Base-by-base conservation (phyloP, 805 yeast species). In the Candida stauntonica region DNA sequence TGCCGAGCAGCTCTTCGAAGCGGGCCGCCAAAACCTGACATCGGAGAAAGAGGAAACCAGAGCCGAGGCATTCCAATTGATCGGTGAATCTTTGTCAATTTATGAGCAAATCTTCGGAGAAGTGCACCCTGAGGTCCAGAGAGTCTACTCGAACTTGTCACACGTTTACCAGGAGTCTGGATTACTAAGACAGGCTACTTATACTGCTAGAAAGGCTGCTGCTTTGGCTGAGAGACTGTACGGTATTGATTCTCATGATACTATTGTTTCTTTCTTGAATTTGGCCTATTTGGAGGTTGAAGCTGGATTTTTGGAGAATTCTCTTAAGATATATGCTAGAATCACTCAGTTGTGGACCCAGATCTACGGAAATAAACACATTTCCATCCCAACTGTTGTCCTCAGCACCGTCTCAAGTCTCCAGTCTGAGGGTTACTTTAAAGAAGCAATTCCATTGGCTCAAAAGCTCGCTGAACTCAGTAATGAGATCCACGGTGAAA, bases 41-140 rank as follows among this genome's bases (percentile, higher is more conserved):
- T 37, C 38, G 17, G 44, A 43, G 15, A 51, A 45, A 15, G 55
- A 53, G 17, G 51, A 48, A 13, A 72, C 70, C 23, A 71, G 68
- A 44, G 76, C 74, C 7, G 65, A 75, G 19, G 95, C 89, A 9
- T 56, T 81, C 41, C 69, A 74, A 24, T 70, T 85, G 37, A 63
- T 89, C 48, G 62, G 70, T 21, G 96, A 91, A 59, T 70, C 93
- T 20, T 64, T 86, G 26, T 64, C 81, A 7, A 70, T 87, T 38
- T 77, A 77, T 46, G 95, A 88, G 58, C 95, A 87, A 56, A 77
- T 86, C 21, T 85, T 85, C 51, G 96, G 98, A 21, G 58, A 71
- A 19, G 72, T 91, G 21, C 93, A 89, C 54, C 73, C 82, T 7
- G 87, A 81, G 50, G 84, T 89, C 20, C 87, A 91, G 12, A 74